phyloP scores from a whole-genome alignment of 345 rosid species.

The Citrus hindsii region DNA sequence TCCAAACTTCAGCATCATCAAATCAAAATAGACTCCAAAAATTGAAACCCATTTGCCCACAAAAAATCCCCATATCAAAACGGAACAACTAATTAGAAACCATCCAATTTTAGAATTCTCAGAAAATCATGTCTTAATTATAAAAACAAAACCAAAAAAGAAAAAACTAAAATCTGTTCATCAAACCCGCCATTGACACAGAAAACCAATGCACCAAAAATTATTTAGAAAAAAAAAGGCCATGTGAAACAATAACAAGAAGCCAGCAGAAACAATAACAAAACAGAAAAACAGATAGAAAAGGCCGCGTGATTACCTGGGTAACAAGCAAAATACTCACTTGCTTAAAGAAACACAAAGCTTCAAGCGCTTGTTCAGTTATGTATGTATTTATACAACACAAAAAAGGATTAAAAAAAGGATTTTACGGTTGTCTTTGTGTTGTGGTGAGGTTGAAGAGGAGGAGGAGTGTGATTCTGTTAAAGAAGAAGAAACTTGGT shows the following conservation, averaged over 20 bases:
- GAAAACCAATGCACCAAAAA: not conserved
- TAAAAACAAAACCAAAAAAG: not conserved
- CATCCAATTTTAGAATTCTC: not conserved
- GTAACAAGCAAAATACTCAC: conserved; percentile 13
- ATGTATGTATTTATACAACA: not conserved
- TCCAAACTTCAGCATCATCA: not conserved
- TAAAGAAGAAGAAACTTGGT: not conserved
- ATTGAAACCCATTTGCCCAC: conserved; percentile 18
- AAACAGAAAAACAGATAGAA: not conserved
- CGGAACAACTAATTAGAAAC: too few species aligned
- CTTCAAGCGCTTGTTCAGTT: not conserved
- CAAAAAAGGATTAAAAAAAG: not conserved
- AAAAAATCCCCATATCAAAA: not conserved
- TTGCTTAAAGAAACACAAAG: not conserved
- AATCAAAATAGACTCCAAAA: conserved; percentile 6
- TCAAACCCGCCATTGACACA: not conserved
- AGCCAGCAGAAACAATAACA: not conserved
- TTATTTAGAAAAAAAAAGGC: not conserved
- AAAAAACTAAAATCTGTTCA: not conserved
- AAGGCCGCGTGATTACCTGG: conserved; percentile 30
- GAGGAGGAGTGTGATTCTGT: not conserved
- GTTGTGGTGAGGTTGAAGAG: not conserved
- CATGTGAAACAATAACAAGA: not conserved
- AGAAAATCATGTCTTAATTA: not conserved
- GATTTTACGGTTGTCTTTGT: not conserved